These are phyloP conservation scores for Claviceps digitariae DNA, from an alignment of 2,329 filamentous ascomycete species.

Conservation along the genomic window DNA sequence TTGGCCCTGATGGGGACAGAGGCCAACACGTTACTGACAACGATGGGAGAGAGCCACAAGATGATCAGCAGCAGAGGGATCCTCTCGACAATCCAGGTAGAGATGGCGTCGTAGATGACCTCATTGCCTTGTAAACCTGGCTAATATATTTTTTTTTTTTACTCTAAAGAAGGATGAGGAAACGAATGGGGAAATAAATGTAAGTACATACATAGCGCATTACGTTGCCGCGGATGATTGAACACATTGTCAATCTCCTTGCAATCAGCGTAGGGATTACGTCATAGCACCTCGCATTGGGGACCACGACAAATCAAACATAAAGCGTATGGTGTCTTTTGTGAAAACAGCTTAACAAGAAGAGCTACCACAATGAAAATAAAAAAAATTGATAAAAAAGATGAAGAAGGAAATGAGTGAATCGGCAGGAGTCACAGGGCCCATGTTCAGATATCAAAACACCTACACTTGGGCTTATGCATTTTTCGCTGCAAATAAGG, in stretches of 20 bases:
- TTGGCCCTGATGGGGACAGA: neutral
- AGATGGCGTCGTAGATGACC: slow-evolving; percentile 1
- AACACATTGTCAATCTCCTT: neutral
- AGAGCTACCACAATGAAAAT: too few relatives aligned
- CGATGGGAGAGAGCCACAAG: neutral
- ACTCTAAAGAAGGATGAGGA: neutral
- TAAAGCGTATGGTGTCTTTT: neutral
- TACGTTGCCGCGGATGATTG: neutral
- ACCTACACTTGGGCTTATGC: too few relatives aligned
- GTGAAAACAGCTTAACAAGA: too few relatives aligned
- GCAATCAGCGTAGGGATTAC: neutral
- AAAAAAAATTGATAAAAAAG: neutral
- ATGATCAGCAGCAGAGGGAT: neutral
- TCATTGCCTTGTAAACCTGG: slow-evolving; percentile 4
- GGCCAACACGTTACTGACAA: neutral
- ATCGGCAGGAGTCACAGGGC: too few relatives aligned
- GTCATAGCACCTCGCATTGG: neutral
- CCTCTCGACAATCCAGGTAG: neutral
- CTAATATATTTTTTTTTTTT: neutral
- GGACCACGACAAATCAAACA: neutral
- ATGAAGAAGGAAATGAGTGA: too few relatives aligned
- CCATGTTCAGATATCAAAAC: too few relatives aligned
- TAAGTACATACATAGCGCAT: neutral
- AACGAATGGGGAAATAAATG: neutral
- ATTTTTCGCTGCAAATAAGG: too few relatives aligned